Percentiles rank a stretch among this genome's conserved stretches.
phyloP scores from a whole-genome alignment of 768 basidiomycete species.

The Kwoniella bestiolae region DNA sequence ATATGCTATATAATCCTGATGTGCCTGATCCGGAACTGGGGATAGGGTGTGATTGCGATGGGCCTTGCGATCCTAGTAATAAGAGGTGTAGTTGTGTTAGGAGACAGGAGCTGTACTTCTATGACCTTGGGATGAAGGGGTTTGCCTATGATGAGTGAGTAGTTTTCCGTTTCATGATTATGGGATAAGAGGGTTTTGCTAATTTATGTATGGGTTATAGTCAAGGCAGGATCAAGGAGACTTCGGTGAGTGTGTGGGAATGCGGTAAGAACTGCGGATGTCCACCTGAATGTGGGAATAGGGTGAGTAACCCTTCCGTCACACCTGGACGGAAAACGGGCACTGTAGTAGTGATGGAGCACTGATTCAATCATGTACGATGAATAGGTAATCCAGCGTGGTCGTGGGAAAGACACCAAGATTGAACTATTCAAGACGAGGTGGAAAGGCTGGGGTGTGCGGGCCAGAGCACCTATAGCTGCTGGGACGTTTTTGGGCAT shows the following conservation, averaged over 20 bases:
- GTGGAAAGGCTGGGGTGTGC: conserved; percentile 86
- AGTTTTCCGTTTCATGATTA: not conserved
- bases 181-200: not conserved
- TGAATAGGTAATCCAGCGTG: conserved; percentile 77
- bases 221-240: conserved; percentile 63
- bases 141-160: conserved; percentile 70
- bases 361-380: not conserved
- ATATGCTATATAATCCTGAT: conserved; percentile 72
- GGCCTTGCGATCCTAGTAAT: conserved; percentile 74
- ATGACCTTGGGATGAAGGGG: conserved; percentile 59
- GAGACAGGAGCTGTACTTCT: conserved; percentile 63
- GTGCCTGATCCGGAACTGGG: conserved; percentile 72
- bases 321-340: no score
- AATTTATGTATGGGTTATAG: conserved; percentile 10
- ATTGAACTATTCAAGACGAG: conserved; percentile 68
- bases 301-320: conserved; percentile 64
- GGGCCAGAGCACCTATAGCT: conserved; percentile 69
- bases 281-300: conserved; percentile 76
- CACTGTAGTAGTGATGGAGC: not conserved
- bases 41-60: conserved; percentile 74
- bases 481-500: conserved; percentile 76
- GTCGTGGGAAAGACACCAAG: conserved; percentile 67
- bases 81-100: conserved; percentile 72
- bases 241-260: conserved; percentile 67
- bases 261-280: conserved; percentile 83